Base-by-base conservation (phyloP, 495 filamentous ascomycete genomes). In the Lasiosphaeria ovina region DNA sequence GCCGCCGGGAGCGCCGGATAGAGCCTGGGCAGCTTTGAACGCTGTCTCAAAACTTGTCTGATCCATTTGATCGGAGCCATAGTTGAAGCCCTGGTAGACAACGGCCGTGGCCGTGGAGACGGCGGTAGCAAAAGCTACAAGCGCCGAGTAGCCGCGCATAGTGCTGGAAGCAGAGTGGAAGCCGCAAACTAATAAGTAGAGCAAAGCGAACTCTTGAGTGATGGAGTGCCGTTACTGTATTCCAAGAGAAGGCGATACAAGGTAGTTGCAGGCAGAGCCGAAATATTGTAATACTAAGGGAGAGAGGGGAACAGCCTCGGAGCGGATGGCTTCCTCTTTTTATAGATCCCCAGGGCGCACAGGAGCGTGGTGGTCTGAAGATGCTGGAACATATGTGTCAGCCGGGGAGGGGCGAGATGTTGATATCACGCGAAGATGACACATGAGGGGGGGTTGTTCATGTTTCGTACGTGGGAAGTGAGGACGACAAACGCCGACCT, bases 71-170 rank as follows among this genome's bases (percentile, higher is more conserved):
- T 67, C 55, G 79, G 83, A 72, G 67, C 89, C 91, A 67, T 92
- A 90, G 82, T 94, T 95, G 83, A 96, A 95, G 62, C 92, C 92
- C 64, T 88, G 79, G 65, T 72, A 78, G 55, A 11, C 5, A 9
- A 72, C 66, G 33, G 72, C 77, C 38, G 64, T 59, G 58, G 63
- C 69, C 49, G 67, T 54, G 12, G 72, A 63, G 55, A 70, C 12
- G 40, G 59, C 59, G 55, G 71, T 61, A 54, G 71, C 70, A 42
- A 78, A 51, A 48, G 68, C 71, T 44, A 72, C 69, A 1, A 78
- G 55, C 14, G 42, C 44, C 10, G 65, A 57, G 33, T 62, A 12
- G 34, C 51, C 34, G 9, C 64, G 64, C 77, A 80, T 80, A 8
- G 16, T 69, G 66, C 24, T 0, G 24, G 24, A 24, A 44, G 16